Evolutionary conservation across 2,329 filamentous ascomycete genomes (phyloP), one percentile per base, ranked within the genome.

Genomic region (Verticillium nonalfalfae): DNA sequence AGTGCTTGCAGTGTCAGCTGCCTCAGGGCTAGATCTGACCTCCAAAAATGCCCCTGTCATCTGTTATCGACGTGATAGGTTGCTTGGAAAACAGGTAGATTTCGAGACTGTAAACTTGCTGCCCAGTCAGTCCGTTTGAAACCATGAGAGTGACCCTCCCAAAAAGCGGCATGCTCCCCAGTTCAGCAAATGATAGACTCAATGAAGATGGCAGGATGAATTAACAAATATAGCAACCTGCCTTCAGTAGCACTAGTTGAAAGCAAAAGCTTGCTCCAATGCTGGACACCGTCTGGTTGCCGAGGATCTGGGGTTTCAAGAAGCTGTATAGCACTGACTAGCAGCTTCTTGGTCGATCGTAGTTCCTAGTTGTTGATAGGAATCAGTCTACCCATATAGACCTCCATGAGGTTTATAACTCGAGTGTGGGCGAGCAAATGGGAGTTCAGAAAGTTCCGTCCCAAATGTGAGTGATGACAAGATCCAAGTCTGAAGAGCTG

Each of bases 31-130:
- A 7, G 9, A 11, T 14, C 26, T 34, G 33, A 59, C 58, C 45
- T 63, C 64, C 60, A 61, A 60, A 63, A 68, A 67, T 68, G 67
- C 26, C 18, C 18, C 45, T 52, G 45, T 52, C 45, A 52, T 52
- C 21, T 52, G 45, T 18, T 11, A 18, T 10, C 7, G 15, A 18
- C 21, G 18, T 52, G 18, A 52, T 52, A n/a, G 10, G 13, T 26
- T 18, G 45, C 18, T 31, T 31, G 26, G 11, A 15, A 40, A 7
- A n/a, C 4, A 18, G 45, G 45, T 13, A 52, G 9, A n/a, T n/a
- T 7, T 52, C n/a, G 45, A 13, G 18, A n/a, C 45, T 52, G 45
- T 26, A n/a, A 52, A 21, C 18, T 21, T 52, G 15, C n/a, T 11
- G 10, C 7, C 9, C 18, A 9, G 54, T 35, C 31, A 56, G 54